Evolutionary conservation across 768 basidiomycete species (phyloP).

Genomic region (Podaxis pistillaris): DNA sequence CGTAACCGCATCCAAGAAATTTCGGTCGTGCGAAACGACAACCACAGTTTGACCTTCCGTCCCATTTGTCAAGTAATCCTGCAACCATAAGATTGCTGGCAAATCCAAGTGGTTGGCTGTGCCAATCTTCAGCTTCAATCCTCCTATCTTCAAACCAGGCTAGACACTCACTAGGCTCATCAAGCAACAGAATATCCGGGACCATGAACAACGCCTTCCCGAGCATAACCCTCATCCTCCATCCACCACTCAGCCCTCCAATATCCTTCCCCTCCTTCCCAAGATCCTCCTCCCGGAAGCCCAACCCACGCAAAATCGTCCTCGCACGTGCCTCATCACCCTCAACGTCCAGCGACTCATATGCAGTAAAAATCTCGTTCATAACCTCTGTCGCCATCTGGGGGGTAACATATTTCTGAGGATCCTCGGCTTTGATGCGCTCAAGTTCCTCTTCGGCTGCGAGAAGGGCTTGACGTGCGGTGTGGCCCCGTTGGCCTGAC

Average conservation of each 20-base stretch:
- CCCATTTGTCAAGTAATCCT: slow-evolving; percentile 45
- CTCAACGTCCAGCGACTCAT: slow-evolving; percentile 33
- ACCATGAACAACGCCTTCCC: slow-evolving; percentile 57
- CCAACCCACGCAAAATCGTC: slow-evolving; percentile 55
- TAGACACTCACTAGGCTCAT: slow-evolving; percentile 44
- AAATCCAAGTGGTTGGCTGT: slow-evolving; percentile 51
- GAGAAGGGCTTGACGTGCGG: slow-evolving; percentile 52
- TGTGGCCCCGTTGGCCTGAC: slow-evolving; percentile 55
- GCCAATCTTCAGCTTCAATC: slow-evolving; percentile 2
- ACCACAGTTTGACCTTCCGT: slow-evolving; percentile 48
- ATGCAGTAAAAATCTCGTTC: slow-evolving; percentile 27
- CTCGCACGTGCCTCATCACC: slow-evolving; percentile 48
- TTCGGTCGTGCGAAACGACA: slow-evolving; percentile 64
- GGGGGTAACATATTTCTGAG: slow-evolving; percentile 28
- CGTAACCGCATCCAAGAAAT: slow-evolving; percentile 56
- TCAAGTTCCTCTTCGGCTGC: slow-evolving; percentile 40
- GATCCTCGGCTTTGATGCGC: slow-evolving; percentile 26
- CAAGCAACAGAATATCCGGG: slow-evolving; percentile 56
- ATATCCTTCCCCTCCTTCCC: slow-evolving; percentile 34
- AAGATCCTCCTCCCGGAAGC: slow-evolving; percentile 43
- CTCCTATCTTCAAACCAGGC: neutral
- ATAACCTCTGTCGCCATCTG: slow-evolving; percentile 24
- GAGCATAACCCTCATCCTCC: slow-evolving; percentile 59
- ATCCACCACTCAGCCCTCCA: slow-evolving; percentile 58
- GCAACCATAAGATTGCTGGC: slow-evolving; percentile 51